Evolutionary conservation across 2,329 filamentous ascomycete species (phyloP), one percentile per base, ranked within the genome.

Genomic region (Beauveria australis): DNA sequence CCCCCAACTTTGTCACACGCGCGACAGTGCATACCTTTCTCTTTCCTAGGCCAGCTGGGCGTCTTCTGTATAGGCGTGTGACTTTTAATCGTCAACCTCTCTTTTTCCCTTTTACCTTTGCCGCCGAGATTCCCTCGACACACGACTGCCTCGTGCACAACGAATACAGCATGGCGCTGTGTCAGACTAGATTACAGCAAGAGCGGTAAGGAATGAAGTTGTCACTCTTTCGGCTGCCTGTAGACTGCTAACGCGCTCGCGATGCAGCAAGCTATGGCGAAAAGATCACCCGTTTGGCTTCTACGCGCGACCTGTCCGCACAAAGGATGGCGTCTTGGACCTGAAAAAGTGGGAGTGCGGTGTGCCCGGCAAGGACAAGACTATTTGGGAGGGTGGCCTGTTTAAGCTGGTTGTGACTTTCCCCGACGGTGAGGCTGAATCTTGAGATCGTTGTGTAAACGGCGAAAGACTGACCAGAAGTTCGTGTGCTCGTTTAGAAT

Each of bases 281-380:
- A 88, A 88, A 72, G 93, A 99, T 68, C 94, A 99, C 71, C 95
- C 95, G 0, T 99, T 99, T 71, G 94, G 94, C 63, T 99, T 99
- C 79, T 96, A 89, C 74, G 94, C 94, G 26, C 91, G 92, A 71
- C 94, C 95, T 14, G 80, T 87, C 64, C 89, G 93, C 67, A 92
- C 86, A 64, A 75, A 87, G 19, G 83, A 91, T 66, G 92, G 92
- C 60, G 85, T 91, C 1, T 82, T 97, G 57, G 94, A 99, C 71
- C 81, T 99, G 65, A 96, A 97, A 81, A 84, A 86, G 65, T 99
- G 94, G 94, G 92, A 97, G 69, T 97, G 94, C 70, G 92, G 92
- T 48, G 89, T 99, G 48, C 94, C 94, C 3, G 94, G 95, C 70
- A 97, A 96, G 73, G 88, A 96, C 63, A 94, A 95, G 79, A 99